A percentile compares a stretch with the other conserved stretches of the same genome.
These are phyloP conservation scores for Ascochyta fabae DNA, from an alignment of 2,329 filamentous ascomycete genomes.

Conservation along the genomic window DNA sequence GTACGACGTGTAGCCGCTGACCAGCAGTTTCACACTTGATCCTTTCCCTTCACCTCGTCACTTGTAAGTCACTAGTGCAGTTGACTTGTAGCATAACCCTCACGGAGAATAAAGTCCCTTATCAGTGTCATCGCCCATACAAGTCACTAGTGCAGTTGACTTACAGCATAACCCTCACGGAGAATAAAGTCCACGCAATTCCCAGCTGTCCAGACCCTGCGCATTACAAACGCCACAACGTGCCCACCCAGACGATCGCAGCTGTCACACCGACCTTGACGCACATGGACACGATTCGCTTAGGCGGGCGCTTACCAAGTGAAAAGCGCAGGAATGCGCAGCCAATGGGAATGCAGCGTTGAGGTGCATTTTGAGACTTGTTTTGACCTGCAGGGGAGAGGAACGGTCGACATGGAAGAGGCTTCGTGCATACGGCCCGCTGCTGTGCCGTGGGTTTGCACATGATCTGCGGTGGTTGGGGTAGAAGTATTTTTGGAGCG, in stretches of 20 bases:
- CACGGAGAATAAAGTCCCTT: no score
- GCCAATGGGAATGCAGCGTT: constrained; percentile 1
- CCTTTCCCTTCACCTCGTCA: no score
- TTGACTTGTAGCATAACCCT: no score
- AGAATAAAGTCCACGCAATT: neutral
- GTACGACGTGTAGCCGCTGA: neutral
- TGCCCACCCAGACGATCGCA: neutral
- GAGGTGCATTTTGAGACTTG: neutral
- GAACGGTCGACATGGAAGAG: constrained; percentile 1
- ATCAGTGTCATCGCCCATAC: no score
- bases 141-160: neutral
- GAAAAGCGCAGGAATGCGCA: neutral
- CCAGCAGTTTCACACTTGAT: neutral
- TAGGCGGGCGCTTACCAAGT: constrained; percentile 9
- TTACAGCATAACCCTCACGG: neutral
- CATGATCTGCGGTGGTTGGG: constrained; percentile 16
- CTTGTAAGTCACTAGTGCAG: no score
- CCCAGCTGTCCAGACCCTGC: neutral
- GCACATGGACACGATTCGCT: constrained; percentile 3
- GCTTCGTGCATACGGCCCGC: constrained; percentile 12
- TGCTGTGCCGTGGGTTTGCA: constrained; percentile 15
- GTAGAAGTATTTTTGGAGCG: constrained; percentile 9
- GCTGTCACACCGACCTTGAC: constrained; percentile 12
- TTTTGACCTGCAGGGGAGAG: constrained; percentile 8
- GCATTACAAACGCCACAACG: constrained; percentile 11